phyloP scores from a whole-genome alignment of 768 basidiomycete species.

The Baorangia bicolor region DNA sequence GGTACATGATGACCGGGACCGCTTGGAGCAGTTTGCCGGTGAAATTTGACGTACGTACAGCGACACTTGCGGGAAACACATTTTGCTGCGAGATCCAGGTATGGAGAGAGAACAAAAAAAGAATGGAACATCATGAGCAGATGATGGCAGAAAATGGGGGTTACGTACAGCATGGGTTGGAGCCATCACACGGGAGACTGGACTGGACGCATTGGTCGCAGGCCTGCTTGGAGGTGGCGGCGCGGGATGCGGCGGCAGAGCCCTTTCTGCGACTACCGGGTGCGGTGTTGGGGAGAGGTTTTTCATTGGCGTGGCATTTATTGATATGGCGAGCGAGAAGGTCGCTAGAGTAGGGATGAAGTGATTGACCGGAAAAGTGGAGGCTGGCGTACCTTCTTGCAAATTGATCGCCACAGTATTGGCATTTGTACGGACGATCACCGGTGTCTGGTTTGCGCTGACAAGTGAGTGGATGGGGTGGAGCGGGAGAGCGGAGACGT shows the following conservation, averaged over 20 bases:
- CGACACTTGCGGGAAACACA: constrained; percentile 67
- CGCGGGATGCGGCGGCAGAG: constrained; percentile 61
- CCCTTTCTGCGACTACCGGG: constrained; percentile 59
- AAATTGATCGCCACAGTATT: constrained; percentile 87
- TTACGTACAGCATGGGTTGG: constrained; percentile 71
- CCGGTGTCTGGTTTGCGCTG: constrained; percentile 63
- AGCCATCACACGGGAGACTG: constrained; percentile 74
- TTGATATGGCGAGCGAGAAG: constrained; percentile 83
- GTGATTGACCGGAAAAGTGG: constrained; percentile 6
- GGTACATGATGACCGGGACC: constrained; percentile 64
- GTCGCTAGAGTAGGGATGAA: constrained; percentile 49
- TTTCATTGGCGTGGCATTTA: constrained; percentile 84
- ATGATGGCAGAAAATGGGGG: not conserved
- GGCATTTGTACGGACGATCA: constrained; percentile 87
- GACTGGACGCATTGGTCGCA: constrained; percentile 84
- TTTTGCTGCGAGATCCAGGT: constrained; percentile 50
- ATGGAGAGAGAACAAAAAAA: not conserved
- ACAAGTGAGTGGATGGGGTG: constrained; percentile 13
- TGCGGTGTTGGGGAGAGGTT: constrained; percentile 37
- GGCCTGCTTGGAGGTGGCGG: constrained; percentile 77
- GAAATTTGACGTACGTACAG: constrained; percentile 82
- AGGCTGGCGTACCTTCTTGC: constrained; percentile 61
- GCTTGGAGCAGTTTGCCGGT: constrained; percentile 75
- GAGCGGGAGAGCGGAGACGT: constrained; percentile 39
- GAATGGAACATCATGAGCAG: not conserved